These are phyloP conservation scores for Pyrenophora seminiperda DNA, from an alignment of 2,329 filamentous ascomycete species.

Conservation along the genomic window DNA sequence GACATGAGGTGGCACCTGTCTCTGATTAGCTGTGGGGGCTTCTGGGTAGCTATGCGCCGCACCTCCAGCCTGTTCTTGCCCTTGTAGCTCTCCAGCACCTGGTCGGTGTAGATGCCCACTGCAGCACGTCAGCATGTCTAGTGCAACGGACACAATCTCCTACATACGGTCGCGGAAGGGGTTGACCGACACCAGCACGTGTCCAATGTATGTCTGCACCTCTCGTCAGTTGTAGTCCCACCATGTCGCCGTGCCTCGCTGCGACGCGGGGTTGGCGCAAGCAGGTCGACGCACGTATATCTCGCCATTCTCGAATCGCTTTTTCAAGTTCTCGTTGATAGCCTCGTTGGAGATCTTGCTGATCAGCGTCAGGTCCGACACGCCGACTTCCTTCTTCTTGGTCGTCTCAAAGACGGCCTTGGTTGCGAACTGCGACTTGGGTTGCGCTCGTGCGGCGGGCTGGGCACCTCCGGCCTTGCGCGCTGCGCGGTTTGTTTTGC, in stretches of 20 bases:
- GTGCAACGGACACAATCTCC: background rate
- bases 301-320: slow-evolving; percentile 94
- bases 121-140: slow-evolving; percentile 45
- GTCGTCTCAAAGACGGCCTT: slow-evolving; percentile 95
- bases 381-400: slow-evolving; percentile 99
- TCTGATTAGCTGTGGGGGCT: slow-evolving; percentile 19
- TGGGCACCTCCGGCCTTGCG: slow-evolving; percentile 56
- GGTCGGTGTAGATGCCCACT: slow-evolving; percentile 96
- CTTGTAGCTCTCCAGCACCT: slow-evolving; percentile 89
- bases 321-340: slow-evolving; percentile 98
- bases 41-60: slow-evolving; percentile 9
- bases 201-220: slow-evolving; percentile 88
- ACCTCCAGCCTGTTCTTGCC: slow-evolving; percentile 93
- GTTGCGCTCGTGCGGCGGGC: slow-evolving; percentile 50
- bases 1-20: slow-evolving; percentile 81
- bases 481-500: slow-evolving; percentile 62
- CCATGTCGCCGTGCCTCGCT: slow-evolving; percentile 12
- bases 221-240: slow-evolving; percentile 32
- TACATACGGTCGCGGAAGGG: slow-evolving; percentile 83
- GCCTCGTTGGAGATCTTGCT: slow-evolving; percentile 99
- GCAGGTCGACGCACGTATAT: slow-evolving; percentile 72
- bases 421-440: slow-evolving; percentile 73
- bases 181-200: slow-evolving; percentile 98
- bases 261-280: slow-evolving; percentile 31
- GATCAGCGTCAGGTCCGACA: slow-evolving; percentile 94